Evolutionary conservation across 1,284 basidiomycete species (phyloP).

Genomic region (Ceratobasidium sp.): DNA sequence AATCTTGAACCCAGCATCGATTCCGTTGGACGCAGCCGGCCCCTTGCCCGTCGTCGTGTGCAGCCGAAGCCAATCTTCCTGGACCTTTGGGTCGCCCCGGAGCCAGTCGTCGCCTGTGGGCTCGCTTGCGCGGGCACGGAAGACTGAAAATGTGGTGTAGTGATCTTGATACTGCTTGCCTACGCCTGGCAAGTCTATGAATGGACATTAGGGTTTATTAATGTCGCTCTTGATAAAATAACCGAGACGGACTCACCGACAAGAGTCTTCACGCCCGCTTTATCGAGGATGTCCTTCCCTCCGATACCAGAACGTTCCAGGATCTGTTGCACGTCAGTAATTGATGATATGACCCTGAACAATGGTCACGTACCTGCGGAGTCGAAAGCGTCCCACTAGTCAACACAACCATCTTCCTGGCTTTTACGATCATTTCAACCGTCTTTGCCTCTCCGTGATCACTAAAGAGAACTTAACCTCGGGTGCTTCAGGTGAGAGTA

Average conservation of each 20-base stretch:
- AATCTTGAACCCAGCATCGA: slow-evolving; percentile 82
- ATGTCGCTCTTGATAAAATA: slow-evolving; percentile 53
- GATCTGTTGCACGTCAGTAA: slow-evolving; percentile 60
- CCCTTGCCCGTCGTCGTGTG: slow-evolving; percentile 70
- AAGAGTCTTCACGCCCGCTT: slow-evolving; percentile 40
- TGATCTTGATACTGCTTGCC: slow-evolving; percentile 81
- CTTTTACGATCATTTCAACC: slow-evolving; percentile 57
- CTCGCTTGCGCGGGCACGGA: slow-evolving; percentile 75
- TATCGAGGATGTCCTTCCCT: slow-evolving; percentile 47
- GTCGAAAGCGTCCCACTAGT: slow-evolving; percentile 76
- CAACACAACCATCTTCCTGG: slow-evolving; percentile 74
- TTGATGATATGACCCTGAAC: not conserved
- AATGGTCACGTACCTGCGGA: slow-evolving; percentile 60
- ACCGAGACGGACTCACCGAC: slow-evolving; percentile 53
- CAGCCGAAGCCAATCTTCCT: slow-evolving; percentile 47
- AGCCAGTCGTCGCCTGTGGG: slow-evolving; percentile 76
- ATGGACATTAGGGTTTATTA: slow-evolving; percentile 59
- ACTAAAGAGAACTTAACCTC: not conserved
- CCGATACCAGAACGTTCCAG: slow-evolving; percentile 79
- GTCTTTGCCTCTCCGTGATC: slow-evolving; percentile 27
- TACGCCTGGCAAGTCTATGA: slow-evolving; percentile 76
- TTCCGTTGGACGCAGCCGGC: slow-evolving; percentile 75
- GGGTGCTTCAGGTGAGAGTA: not conserved
- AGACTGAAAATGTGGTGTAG: slow-evolving; percentile 76
- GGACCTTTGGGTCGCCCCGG: slow-evolving; percentile 69